Conservation (phyloP, 495 filamentous ascomycete genomes). For the Sordaria brevicollis region DNA sequence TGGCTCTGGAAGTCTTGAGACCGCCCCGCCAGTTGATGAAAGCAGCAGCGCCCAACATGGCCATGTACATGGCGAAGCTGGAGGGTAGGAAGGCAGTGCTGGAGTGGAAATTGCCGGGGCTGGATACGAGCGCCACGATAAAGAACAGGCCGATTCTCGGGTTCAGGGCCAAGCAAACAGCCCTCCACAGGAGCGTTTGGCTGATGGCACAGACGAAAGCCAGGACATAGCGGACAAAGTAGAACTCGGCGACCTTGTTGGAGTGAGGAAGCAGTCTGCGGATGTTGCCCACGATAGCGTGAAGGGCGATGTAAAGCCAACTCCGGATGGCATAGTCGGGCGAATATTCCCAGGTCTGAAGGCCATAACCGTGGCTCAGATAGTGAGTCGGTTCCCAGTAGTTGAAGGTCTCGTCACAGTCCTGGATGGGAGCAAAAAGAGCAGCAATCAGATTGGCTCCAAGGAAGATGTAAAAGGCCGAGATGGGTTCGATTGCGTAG, state of each 20-base stretch:
- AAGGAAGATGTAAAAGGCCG: constrained; percentile 69
- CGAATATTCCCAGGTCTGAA: constrained; percentile 99
- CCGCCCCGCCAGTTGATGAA: constrained; percentile 81
- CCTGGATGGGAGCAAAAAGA: constrained; percentile 83
- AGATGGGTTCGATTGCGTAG: constrained; percentile 60
- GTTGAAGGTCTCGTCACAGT: constrained; percentile 98
- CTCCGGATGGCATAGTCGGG: constrained; percentile 91
- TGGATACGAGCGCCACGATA: constrained; percentile 60
- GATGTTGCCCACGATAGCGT: constrained; percentile 60
- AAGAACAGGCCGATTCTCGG: constrained; percentile 76
- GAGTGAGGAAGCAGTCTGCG: constrained; percentile 51
- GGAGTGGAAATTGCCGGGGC: constrained; percentile 88
- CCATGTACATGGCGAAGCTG: constrained; percentile 93
- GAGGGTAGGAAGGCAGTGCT: constrained; percentile 81
- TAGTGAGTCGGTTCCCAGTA: constrained; percentile 99
- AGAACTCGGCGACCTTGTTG: constrained; percentile 66
- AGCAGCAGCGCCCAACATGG: constrained; percentile 73
- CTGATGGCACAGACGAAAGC: constrained; percentile 67
- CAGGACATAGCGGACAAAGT: constrained; percentile 66
- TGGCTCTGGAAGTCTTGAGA: constrained; percentile 65
- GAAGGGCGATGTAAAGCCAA: constrained; percentile 86
- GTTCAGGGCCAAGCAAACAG: constrained; percentile 63
- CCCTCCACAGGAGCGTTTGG: constrained; percentile 69
- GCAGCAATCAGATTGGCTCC: constrained; percentile 65
- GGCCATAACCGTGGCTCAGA: constrained; percentile 79